Conservation (phyloP, 345 rosid genomes). For the Syzygium oleosum region DNA sequence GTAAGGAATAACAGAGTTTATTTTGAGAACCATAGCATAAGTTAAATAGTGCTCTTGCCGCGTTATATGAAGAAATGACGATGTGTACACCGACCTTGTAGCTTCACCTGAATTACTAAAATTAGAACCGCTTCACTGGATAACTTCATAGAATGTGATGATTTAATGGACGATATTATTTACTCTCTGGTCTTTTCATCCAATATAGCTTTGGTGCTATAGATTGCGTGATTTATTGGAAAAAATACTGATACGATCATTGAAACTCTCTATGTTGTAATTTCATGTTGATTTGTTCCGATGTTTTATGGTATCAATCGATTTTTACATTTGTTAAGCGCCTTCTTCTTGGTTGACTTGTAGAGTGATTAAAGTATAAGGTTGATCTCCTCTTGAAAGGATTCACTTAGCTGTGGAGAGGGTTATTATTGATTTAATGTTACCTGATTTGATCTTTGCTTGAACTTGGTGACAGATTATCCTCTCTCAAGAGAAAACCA, state of each 20-base stretch:
- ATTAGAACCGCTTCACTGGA: background rate
- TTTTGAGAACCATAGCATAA: background rate
- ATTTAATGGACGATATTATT: background rate
- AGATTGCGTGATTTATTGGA: background rate
- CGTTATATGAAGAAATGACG: background rate
- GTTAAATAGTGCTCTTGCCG: background rate
- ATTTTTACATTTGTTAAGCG: background rate
- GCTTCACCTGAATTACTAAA: background rate
- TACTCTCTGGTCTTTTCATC: background rate
- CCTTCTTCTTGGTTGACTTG: background rate
- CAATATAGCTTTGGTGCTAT: background rate
- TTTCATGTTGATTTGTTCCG: background rate
- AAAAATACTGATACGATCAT: background rate
- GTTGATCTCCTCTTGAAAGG: background rate
- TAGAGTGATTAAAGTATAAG: background rate
- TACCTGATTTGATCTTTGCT: background rate
- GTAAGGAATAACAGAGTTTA: background rate
- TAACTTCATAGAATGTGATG: background rate
- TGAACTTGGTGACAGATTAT: constrained; percentile 37
- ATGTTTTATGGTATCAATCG: background rate
- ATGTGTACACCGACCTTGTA: background rate
- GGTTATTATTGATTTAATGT: background rate
- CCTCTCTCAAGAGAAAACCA: constrained; percentile 64
- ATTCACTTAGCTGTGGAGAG: background rate
- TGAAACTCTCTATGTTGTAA: background rate